phyloP scores from a whole-genome alignment of 2,329 filamentous ascomycete genomes.

The Calonectria naviculata region DNA sequence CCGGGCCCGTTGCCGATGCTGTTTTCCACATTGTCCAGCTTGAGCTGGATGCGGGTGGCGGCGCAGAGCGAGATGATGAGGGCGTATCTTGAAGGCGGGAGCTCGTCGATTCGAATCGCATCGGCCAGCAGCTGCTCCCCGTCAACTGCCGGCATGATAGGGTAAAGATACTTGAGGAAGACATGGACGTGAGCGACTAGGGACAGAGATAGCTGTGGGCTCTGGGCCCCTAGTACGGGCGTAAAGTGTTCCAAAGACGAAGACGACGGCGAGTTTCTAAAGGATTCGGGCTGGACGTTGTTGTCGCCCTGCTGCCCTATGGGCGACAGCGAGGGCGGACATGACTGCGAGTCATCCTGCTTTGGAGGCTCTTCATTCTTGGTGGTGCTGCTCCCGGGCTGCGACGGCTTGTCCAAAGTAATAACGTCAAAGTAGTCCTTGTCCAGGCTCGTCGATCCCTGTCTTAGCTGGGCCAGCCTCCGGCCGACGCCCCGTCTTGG shows the following conservation, averaged over 20 bases:
- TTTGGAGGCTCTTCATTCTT: not conserved
- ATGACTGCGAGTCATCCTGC: not conserved
- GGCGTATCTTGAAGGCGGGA: constrained; percentile 41
- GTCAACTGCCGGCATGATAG: constrained; percentile 46
- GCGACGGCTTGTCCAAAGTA: constrained; percentile 23
- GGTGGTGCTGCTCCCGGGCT: not conserved
- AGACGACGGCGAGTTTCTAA: not conserved
- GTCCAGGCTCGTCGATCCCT: constrained; percentile 32
- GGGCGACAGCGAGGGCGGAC: not conserved
- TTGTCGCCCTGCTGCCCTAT: not conserved
- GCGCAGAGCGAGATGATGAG: constrained; percentile 43
- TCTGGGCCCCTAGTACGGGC: constrained; percentile 16
- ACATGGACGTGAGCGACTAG: constrained; percentile 42
- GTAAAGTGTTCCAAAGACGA: not conserved
- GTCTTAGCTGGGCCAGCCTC: constrained; percentile 41
- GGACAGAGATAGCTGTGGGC: constrained; percentile 32
- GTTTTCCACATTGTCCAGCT: constrained; percentile 32
- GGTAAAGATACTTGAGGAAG: constrained; percentile 45
- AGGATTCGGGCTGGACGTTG: not conserved
- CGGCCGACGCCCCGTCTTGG: constrained; percentile 43
- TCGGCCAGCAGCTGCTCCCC: constrained; percentile 41
- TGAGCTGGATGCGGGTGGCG: constrained; percentile 43
- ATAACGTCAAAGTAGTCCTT: constrained; percentile 33
- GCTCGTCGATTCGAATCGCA: constrained; percentile 34
- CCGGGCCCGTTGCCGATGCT: constrained; percentile 20